Evolutionary conservation across 257 asterid species (phyloP), one percentile per base, ranked within the genome.

Genomic region (Lavandula angustifolia): DNA sequence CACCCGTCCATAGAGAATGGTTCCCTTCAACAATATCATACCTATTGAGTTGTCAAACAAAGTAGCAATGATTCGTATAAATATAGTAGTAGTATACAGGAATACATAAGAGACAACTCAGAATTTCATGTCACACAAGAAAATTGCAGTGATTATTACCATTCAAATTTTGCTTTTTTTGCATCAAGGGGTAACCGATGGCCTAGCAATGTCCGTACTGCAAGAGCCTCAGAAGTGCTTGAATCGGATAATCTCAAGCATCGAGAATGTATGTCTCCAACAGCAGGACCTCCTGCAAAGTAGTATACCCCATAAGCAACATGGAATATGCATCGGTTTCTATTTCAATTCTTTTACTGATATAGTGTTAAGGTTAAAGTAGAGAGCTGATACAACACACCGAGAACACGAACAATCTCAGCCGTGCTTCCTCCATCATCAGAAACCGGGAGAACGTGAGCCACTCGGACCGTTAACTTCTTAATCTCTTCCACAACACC

Each of bases 401-500:
- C 98, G 72, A 92, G 98, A 78, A 92, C 97, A 49, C 96, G 96
- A 64, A 92, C 98, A 77, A 92, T 89, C 85, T 92, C 98, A 7
- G 98, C 96, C 16, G 98, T 92, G 87, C 98, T 92, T 71, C 98
- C 98, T 70, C 98, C 98, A 72, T 92, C 95, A 79, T 92, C 98
- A 72, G 98, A 92, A 71, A 92, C 98, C 8, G 98, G 98, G 33
- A 89, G 98, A 59, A 92, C 90, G 66, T 92, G 98, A 54, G 96
- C 85, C 50, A 92, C 98, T 43, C 75, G 74, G 47, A 92, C 88
- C n/a, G 98, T 92, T 72, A 92, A 78, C 65, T 80, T 82, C 86
- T 87, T 85, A 64, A 92, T 89, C 85, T 89, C 98, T 85, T 89
- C 98, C 34, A 86, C 95, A 40, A 92, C 96, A 72, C 98, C 95